Base-by-base conservation (phyloP, 441 rosid genomes). In the Arabidopsis hybrid region DNA sequence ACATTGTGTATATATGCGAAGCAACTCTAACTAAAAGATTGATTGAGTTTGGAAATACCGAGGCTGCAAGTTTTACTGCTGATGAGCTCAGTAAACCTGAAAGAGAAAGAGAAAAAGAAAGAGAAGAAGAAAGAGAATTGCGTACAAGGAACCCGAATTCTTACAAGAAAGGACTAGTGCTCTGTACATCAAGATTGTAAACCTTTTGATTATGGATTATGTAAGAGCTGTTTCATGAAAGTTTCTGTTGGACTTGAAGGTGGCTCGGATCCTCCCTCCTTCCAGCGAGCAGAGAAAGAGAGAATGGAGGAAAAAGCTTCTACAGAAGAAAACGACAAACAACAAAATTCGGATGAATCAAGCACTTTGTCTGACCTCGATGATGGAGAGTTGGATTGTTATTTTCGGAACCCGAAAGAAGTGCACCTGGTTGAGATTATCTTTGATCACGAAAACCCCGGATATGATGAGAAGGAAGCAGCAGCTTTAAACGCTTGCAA, bases 241-340 rank as follows among this genome's bases (percentile, higher is more conserved):
- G 4, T 89, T 31, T 31, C 32, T 31, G 32, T 1, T 31, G 32
- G 32, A 31, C 86, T 92, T 72, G 91, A 82, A 47, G 97, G 97
- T 65, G 97, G 99, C 67, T 82, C 85, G 58, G 90, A 92, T 84
- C 96, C 97, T 85, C 97, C 97, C 59, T 93, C 97, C 67, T 91
- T 88, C 82, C 96, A 89, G 76, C 83, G 79, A 72, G 99, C 97
- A 65, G 91, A 87, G 85, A 82, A 75, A 85, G 90, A 88, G 78
- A 83, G 92, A 79, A 73, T 81, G 76, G 89, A 31, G 32, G 32
- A 77, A 59, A 81, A 77, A 59, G 71, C 73, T 78, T 82, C 88
- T 73, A 36, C 75, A 8, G 79, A 59, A 59, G 86, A 84, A 67
- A 80, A 78, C 21, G 64, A 29, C 31, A 31, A 31, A 31, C 32